Evolutionary conservation across 1,139 yeast species (phyloP).

Genomic region (Yamadazyma siamensis): DNA sequence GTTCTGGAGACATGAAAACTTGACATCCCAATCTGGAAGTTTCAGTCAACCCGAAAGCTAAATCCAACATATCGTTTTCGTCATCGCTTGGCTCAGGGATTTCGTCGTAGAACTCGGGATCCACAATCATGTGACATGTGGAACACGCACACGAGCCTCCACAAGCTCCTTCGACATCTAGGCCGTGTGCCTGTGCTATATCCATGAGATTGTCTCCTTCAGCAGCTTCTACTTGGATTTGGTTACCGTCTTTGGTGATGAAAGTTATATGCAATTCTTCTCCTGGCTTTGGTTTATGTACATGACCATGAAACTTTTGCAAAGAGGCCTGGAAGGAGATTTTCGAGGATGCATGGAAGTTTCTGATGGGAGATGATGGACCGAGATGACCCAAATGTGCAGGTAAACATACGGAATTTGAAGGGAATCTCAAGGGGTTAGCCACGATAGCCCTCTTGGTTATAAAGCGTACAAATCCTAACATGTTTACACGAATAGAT

Average conservation of each 20-base stretch:
- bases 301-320: conserved; percentile 64
- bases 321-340: conserved; percentile 20
- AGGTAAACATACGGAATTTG: too few species aligned
- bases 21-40: conserved; percentile 97
- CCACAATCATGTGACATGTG: conserved; percentile 94
- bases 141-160: conserved; percentile 99
- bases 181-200: conserved; percentile 88
- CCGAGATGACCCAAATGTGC: too few species aligned
- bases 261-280: conserved; percentile 90
- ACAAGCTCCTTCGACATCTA: conserved; percentile 98
- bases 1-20: conserved; percentile 79
- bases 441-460: too few species aligned
- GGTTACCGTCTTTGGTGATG: conserved; percentile 88
- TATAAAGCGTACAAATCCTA: too few species aligned
- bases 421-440: too few species aligned
- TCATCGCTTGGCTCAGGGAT: conserved; percentile 96
- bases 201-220: conserved; percentile 91
- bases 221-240: conserved; percentile 76
- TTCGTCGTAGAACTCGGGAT: conserved; percentile 87
- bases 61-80: conserved; percentile 96
- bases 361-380: conserved; percentile 2
- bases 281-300: conserved; percentile 88
- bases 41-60: conserved; percentile 95
- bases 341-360: conserved; percentile 21
- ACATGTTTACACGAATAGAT: too few species aligned